Percentiles rank a stretch among this genome's conserved stretches.
Evolutionary conservation across 306 rosid genomes (phyloP).

Genomic region (Pyrus bretschneideri): DNA sequence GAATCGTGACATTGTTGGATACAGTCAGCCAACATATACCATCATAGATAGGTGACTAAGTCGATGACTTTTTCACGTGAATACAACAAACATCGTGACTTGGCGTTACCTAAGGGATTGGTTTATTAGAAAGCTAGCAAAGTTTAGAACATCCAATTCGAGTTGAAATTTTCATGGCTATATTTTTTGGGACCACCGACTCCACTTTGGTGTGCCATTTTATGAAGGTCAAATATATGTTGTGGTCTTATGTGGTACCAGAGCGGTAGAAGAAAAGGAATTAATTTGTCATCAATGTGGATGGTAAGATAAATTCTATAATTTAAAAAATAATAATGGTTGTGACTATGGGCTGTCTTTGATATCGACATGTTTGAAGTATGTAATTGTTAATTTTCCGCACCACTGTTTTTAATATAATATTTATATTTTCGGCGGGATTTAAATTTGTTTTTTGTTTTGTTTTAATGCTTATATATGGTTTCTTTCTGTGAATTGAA

Average conservation of each 20-base stretch:
- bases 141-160: neutral
- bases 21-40: neutral
- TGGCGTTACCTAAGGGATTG: too few species aligned
- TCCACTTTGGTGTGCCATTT: too few species aligned
- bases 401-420: neutral
- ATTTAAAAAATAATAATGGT: neutral
- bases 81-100: neutral
- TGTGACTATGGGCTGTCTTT: constrained; percentile 13
- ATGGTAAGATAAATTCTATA: neutral
- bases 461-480: neutral
- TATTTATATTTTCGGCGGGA: neutral
- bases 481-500: neutral
- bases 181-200: too few species aligned
- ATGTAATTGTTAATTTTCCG: neutral
- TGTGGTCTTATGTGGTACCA: fast-evolving
- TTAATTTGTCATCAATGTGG: fast-evolving
- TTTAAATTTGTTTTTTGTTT: neutral
- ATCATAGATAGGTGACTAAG: neutral
- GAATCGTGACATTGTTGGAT: constrained; percentile 44
- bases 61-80: neutral
- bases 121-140: neutral
- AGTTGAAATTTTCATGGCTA: too few species aligned
- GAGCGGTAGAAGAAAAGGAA: fast-evolving
- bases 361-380: constrained; percentile 31
- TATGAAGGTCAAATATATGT: too few species aligned